phyloP scores from a whole-genome alignment of 257 asterid genomes.

The Solanum okadae region DNA sequence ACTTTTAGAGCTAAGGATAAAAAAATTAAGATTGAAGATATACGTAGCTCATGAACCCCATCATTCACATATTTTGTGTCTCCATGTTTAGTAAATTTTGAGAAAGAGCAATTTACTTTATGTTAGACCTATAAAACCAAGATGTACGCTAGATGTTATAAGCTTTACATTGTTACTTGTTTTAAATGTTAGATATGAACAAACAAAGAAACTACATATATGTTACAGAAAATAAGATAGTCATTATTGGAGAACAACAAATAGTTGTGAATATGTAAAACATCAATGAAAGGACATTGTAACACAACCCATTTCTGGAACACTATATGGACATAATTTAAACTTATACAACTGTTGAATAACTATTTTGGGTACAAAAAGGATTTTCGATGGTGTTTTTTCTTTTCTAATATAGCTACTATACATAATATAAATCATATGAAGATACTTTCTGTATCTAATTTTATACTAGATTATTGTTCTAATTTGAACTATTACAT shows the following conservation, averaged over 20 bases:
- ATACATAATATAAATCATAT: no score
- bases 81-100: neutral
- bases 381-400: no score
- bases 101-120: neutral
- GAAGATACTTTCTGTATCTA: neutral
- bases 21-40: no score
- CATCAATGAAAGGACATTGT: no score
- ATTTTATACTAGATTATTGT: no score
- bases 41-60: neutral
- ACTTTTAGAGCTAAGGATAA: neutral
- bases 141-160: neutral
- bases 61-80: neutral
- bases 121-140: neutral
- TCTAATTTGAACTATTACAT: no score
- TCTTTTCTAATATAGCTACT: no score
- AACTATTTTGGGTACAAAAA: neutral
- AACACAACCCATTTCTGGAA: no score
- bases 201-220: neutral
- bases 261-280: no score
- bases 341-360: neutral
- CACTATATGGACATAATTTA: no score
- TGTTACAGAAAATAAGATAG: neutral
- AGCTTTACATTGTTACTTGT: neutral
- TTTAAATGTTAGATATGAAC: neutral
- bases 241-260: no score